Conservation (phyloP, 208 protist species). For the Porcisia hertigi region DNA sequence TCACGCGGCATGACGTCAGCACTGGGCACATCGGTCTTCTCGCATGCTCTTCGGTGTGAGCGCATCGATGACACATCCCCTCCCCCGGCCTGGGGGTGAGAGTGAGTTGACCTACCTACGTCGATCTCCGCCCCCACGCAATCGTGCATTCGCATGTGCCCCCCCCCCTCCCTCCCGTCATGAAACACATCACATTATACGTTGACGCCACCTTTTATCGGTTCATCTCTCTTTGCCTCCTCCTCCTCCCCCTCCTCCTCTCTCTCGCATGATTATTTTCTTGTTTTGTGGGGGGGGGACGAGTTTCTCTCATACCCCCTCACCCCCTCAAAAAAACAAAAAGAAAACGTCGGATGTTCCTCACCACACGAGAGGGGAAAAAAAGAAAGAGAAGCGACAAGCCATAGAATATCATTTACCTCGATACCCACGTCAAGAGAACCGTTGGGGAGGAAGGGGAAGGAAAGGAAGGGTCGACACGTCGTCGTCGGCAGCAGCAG, state of each 20-base stretch:
- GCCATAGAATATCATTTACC: too few relatives aligned
- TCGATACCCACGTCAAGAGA: too few relatives aligned
- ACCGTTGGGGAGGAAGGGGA: too few relatives aligned
- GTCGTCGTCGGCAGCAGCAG: neutral
- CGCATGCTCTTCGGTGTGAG: neutral
- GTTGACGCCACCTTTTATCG: neutral
- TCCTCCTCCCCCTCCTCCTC: neutral
- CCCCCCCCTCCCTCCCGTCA: neutral
- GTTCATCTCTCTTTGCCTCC: neutral
- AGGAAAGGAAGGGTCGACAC: too few relatives aligned
- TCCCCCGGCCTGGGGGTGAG: neutral
- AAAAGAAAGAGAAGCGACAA: too few relatives aligned
- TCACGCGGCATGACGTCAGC: neutral
- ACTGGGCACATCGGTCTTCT: neutral
- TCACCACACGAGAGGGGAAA: neutral
- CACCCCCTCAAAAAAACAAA: neutral
- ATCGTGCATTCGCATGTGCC: neutral
- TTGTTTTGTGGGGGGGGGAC: neutral
- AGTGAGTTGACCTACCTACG: neutral
- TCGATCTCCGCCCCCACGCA: neutral
- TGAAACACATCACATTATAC: neutral
- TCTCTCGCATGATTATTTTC: neutral
- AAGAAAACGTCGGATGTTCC: neutral
- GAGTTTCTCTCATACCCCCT: neutral
- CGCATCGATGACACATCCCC: neutral